phyloP scores from a whole-genome alignment of 352 stramenopile genomes.

The Phytophthora tentaculata region DNA sequence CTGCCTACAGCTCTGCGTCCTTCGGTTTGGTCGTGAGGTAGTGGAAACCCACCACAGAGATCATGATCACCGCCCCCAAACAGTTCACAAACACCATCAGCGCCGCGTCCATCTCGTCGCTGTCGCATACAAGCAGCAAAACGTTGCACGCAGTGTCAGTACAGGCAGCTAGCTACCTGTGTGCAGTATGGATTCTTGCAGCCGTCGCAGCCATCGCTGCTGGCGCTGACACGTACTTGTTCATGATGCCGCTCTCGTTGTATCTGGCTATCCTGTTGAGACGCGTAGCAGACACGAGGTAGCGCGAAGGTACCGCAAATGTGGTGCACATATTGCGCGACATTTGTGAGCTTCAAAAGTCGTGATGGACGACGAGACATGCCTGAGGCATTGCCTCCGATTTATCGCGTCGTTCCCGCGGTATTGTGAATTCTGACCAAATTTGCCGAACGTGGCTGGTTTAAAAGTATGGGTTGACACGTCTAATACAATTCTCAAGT shows the following conservation, averaged over 20 bases:
- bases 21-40: constrained; percentile 86
- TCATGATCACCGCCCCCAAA: constrained; percentile 87
- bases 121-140: constrained; percentile 29
- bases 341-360: background rate
- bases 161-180: background rate
- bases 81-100: constrained; percentile 92
- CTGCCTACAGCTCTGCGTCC: constrained; percentile 76
- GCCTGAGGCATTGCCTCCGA: no score
- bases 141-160: constrained; percentile 15
- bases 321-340: constrained; percentile 15
- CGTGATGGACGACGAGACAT: no score
- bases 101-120: constrained; percentile 87
- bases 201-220: background rate
- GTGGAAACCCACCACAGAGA: constrained; percentile 89
- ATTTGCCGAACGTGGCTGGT: no score
- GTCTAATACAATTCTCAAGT: no score
- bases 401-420: no score
- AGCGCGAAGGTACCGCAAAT: background rate
- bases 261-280: constrained; percentile 34
- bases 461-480: no score
- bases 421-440: no score
- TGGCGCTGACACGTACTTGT: constrained; percentile 45
- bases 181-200: background rate
- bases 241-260: constrained; percentile 39
- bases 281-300: constrained; percentile 28